Conservation (phyloP, 2,329 filamentous ascomycete genomes). For the Ceratocystis lukuohia region DNA sequence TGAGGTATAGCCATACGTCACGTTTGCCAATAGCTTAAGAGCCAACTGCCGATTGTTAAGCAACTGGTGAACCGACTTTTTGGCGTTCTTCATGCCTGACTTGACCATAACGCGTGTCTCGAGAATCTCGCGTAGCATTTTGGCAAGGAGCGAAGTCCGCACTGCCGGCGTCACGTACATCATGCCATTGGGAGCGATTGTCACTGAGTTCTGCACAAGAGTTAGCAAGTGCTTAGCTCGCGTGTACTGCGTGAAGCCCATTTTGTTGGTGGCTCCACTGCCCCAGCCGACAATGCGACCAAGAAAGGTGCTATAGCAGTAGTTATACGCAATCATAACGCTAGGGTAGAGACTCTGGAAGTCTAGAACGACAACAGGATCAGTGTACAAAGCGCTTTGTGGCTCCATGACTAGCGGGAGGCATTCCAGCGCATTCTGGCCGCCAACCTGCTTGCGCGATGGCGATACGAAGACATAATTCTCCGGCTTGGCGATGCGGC, state of each 20-base stretch:
- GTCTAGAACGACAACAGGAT: constrained; percentile 78
- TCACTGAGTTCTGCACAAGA: constrained; percentile 47
- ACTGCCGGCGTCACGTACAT: constrained; percentile 82
- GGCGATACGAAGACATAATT: constrained; percentile 86
- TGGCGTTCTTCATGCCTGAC: constrained; percentile 54
- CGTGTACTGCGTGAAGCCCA: constrained; percentile 54
- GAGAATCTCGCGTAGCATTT: constrained; percentile 91
- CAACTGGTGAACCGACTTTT: constrained; percentile 47
- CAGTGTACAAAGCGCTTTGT: constrained; percentile 84
- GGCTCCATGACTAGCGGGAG: constrained; percentile 95
- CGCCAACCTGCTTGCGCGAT: constrained; percentile 78
- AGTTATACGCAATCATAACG: constrained; percentile 98
- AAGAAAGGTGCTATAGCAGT: constrained; percentile 94
- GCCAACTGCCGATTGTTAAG: constrained; percentile 90
- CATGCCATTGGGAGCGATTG: constrained; percentile 89
- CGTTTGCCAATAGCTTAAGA: constrained; percentile 92
- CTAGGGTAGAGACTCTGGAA: constrained; percentile 95
- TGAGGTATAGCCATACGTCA: constrained; percentile 95
- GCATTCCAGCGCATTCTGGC: constrained; percentile 89
- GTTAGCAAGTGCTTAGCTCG: constrained; percentile 56
- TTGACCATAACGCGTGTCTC: constrained; percentile 98
- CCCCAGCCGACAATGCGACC: constrained; percentile 77
- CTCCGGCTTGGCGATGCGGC: constrained; percentile 92
- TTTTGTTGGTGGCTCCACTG: constrained; percentile 59
- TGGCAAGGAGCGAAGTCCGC: constrained; percentile 79